Conservation (phyloP, 208 protist species). For the Vickermania spadyakhi region DNA sequence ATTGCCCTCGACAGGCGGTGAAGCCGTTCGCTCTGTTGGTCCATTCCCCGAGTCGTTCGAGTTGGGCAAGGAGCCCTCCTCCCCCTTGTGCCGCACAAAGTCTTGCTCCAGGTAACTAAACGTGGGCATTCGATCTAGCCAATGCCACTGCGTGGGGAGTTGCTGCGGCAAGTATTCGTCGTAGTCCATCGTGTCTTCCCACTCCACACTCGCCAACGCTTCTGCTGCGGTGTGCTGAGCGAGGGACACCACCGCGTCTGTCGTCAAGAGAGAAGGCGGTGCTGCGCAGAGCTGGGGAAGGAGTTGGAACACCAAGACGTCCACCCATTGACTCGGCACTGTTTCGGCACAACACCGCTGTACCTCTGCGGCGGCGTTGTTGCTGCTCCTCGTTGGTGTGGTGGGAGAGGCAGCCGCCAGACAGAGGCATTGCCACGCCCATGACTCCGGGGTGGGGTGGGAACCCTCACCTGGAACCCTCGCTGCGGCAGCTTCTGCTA, state of each 20-base stretch:
- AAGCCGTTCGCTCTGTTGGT: neutral
- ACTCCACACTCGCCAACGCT: slow-evolving; percentile 14
- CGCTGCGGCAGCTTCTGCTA: neutral
- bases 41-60: neutral
- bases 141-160: slow-evolving; percentile 40
- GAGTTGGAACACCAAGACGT: neutral
- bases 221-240: neutral
- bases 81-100: slow-evolving; percentile 54
- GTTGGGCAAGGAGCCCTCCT: neutral
- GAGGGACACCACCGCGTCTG: no score
- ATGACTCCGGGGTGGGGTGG: neutral
- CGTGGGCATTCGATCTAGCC: slow-evolving; percentile 58
- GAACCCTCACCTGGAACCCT: neutral
- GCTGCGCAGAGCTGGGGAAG: no score
- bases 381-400: no score
- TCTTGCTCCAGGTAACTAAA: slow-evolving; percentile 69
- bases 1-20: neutral
- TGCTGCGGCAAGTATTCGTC: slow-evolving; percentile 53
- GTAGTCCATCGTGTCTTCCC: slow-evolving; percentile 75
- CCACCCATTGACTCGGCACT: neutral
- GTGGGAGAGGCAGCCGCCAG: neutral
- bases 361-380: neutral
- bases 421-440: no score
- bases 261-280: no score
- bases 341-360: no score